Evolutionary conservation across 176 grass and related monocot species (phyloP), one percentile per base, ranked within the genome.

Genomic region (Metroxylon sagu): DNA sequence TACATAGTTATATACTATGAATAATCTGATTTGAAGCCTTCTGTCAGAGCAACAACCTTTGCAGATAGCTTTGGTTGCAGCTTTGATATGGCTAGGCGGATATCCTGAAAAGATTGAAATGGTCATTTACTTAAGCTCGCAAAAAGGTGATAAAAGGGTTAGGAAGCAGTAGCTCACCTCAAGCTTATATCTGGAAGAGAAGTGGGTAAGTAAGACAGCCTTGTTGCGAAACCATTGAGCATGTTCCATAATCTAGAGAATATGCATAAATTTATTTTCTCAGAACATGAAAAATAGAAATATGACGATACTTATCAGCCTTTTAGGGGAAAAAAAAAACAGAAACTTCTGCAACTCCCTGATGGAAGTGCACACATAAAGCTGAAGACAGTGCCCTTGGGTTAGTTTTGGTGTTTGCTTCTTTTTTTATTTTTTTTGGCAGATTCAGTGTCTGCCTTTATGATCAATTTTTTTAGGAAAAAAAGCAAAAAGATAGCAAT

Each of bases 141-240:
- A 28, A 60, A 1, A 17, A 8, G 30, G 56, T 56, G 18, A 56
- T 54, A 50, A 71, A 12, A 77, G 49, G 61, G 35, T 43, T 43
- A 43, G 35, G 35, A 43, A 43, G 12, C 35, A 14, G 74, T 58
- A 18, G 7, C 15, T 54, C 76, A 92, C 93, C 84, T 98, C 84
- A 52, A 92, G 64, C 57, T 69, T 89, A 72, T 91, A 98, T 57
- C 93, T 75, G 50, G 89, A 85, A 19, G 93, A 98, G 50, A 98
- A 98, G 76, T 98, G 87, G 6, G 84, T 98, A 53, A 98, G 78
- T 73, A 98, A 29, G 26, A 98, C 83, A n/a, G 81, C 64, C 60
- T 88, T 72, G 50, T 98, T 98, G 59, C 84, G 72, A 48, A 98
- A 98, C 87, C 93, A 98, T 43, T 92, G 75, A 6, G 87, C 80